Conservation (phyloP, 805 yeast genomes). For the Nakazawaea siamensis region DNA sequence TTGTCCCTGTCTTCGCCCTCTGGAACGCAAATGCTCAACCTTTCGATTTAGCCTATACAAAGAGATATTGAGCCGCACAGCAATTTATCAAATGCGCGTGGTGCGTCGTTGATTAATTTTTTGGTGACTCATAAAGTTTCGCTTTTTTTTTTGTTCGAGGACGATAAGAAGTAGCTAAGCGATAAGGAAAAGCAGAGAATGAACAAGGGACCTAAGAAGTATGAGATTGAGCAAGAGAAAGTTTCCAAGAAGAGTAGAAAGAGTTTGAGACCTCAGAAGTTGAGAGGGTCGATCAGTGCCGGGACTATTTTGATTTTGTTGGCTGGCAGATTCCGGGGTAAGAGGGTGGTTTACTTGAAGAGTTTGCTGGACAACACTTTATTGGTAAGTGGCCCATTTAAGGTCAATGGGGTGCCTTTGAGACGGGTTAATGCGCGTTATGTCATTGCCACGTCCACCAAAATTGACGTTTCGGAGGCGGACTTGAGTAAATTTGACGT, state of each 20-base stretch:
- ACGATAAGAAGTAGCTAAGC: too few relatives aligned
- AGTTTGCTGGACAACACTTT: conserved; percentile 95
- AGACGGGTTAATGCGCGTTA: conserved; percentile 98
- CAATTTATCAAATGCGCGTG: too few relatives aligned
- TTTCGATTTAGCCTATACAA: too few relatives aligned
- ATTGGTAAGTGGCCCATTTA: conserved; percentile 97
- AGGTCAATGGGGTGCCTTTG: conserved; percentile 98
- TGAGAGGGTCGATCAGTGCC: conserved; percentile 94
- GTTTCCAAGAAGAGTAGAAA: conserved; percentile 87
- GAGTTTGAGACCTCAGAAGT: conserved; percentile 86
- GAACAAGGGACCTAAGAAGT: conserved; percentile 96
- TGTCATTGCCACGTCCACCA: conserved; percentile 97
- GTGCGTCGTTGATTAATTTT: not conserved
- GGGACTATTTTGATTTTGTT: conserved; percentile 95
- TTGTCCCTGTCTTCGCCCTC: conserved; percentile 18
- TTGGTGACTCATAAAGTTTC: not conserved
- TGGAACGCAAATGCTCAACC: conserved; percentile 19
- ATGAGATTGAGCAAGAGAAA: conserved; percentile 86
- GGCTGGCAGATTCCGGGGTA: conserved; percentile 99
- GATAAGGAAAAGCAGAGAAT: too few relatives aligned
- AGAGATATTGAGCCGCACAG: too few relatives aligned
- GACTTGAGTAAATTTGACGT: conserved; percentile 87
- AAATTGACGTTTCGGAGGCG: conserved; percentile 68
- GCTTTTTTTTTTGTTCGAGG: not conserved
- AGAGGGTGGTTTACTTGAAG: conserved; percentile 98